Conservation (phyloP, 345 rosid species). For the Boechera divaricarpa region DNA sequence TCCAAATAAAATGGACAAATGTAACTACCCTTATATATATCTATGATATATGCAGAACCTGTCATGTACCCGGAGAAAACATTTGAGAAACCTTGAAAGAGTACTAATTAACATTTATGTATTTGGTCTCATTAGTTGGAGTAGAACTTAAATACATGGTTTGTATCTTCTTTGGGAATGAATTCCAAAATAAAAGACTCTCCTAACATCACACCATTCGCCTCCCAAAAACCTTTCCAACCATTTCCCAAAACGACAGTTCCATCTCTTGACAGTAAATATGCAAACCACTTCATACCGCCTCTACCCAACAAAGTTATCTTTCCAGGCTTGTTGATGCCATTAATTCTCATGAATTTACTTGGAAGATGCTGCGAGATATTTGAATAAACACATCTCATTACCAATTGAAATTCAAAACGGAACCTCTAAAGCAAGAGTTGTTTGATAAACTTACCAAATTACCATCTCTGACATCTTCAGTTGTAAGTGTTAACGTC, state of each 20-base stretch:
- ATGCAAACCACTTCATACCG: slow-evolving; percentile 38
- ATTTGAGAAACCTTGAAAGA: slow-evolving; percentile 4
- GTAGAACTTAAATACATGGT: slow-evolving; percentile 22
- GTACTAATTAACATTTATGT: neutral
- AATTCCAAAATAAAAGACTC: slow-evolving; percentile 31
- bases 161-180: slow-evolving; percentile 1
- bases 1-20: too few relatives aligned
- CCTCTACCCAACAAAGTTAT: slow-evolving; percentile 33
- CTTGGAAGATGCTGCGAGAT: slow-evolving; percentile 6
- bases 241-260: slow-evolving; percentile 29
- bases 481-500: slow-evolving; percentile 27
- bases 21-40: too few relatives aligned
- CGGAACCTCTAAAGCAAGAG: slow-evolving; percentile 5
- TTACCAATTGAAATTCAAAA: neutral
- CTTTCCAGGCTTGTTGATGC: slow-evolving; percentile 23
- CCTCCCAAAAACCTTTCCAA: slow-evolving; percentile 39
- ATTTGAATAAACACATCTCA: neutral
- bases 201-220: slow-evolving; percentile 38
- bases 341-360: slow-evolving; percentile 25
- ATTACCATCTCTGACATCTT: slow-evolving; percentile 23
- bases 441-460: slow-evolving; percentile 25
- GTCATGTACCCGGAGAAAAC: too few relatives aligned
- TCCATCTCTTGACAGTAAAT: slow-evolving; percentile 29
- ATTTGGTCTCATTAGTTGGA: neutral
- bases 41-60: too few relatives aligned